Conservation (phyloP, 331 rosid genomes). For the Malus hybrid region DNA sequence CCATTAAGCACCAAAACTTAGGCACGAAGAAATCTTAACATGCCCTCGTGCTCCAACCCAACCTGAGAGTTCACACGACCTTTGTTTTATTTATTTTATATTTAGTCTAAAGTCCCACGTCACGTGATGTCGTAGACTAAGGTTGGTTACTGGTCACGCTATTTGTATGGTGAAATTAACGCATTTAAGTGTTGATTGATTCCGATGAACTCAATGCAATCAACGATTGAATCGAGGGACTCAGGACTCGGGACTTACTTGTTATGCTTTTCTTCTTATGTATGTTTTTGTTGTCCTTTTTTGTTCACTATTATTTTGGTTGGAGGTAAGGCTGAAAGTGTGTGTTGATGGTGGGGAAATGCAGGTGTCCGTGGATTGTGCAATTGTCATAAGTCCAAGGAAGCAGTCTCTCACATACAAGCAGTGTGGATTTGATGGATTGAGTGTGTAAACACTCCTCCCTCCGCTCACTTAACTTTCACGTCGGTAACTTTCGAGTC, state of each 20-base stretch:
- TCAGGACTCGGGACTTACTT: neutral
- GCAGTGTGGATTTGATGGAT: constrained; percentile 98
- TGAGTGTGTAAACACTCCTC: constrained; percentile 38
- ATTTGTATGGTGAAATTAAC: neutral
- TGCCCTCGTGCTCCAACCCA: neutral
- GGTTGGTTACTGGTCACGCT: neutral
- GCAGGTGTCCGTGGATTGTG: constrained; percentile 98
- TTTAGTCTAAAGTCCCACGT: neutral
- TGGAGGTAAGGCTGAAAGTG: neutral
- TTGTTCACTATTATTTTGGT: neutral
- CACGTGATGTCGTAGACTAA: neutral
- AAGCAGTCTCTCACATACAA: constrained; percentile 76
- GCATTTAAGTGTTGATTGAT: neutral
- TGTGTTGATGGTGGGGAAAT: constrained; percentile 3
- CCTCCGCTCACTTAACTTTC: neutral
- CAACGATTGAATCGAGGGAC: neutral
- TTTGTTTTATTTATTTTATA: no score
- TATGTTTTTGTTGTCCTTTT: neutral
- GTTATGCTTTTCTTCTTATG: neutral
- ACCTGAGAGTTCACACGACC: neutral
- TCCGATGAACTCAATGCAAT: neutral
- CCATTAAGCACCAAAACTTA: neutral
- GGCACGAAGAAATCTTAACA: constrained; percentile 14
- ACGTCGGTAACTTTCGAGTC: neutral
- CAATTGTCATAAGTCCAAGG: constrained; percentile 93